Base-by-base conservation (phyloP, 106 monocot genomes). In the Phalaenopsis equestris region DNA sequence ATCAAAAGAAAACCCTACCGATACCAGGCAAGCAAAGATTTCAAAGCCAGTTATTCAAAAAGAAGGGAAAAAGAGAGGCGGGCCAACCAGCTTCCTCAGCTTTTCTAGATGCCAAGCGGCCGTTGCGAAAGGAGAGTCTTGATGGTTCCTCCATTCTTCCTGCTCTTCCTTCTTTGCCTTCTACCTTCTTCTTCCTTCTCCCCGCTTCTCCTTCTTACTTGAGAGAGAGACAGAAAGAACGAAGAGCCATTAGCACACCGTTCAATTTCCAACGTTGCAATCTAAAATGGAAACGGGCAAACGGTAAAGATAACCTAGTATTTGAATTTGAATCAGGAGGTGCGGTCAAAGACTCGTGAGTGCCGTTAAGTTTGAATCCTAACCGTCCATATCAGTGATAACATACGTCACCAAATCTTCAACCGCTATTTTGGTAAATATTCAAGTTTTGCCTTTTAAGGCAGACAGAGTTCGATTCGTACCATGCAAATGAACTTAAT, bases 21-120 rank as follows among this genome's bases (percentile, higher is more conserved):
- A 61, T 8, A 47, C 9, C 18, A 9, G 4, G 38, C 30, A 36
- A 76, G 49, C 42, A 52, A 8, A 49, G 24, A 23, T 48, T 21
- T 5, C 30, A n/a, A 1, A 43, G n/a, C 41, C 5, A 45, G 9
- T 15, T 43, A 74, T 19, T n/a, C 19, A 42, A 70, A 14, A 9
- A 70, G 17, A 43, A 12, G 43, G 42, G 42, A 3, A 1, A 19
- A 43, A 43, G 36, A 74, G 42, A 2, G 5, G 42, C 6, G 43
- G 42, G 52, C 67, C n/a, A 1, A 92, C 92, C 90, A 68, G 92
- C 84, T 84, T 92, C 92, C 82, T 92, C 86, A 2, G 92, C 92
- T 46, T 86, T 92, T 83, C 85, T 86, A 55, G 88, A 82, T 15
- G 91, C 91, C 36, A 92, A 75, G 6, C 89, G 87, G 18, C 87